phyloP scores from a whole-genome alignment of 2,329 filamentous ascomycete species.

The Penicillium fuscoglaucum region DNA sequence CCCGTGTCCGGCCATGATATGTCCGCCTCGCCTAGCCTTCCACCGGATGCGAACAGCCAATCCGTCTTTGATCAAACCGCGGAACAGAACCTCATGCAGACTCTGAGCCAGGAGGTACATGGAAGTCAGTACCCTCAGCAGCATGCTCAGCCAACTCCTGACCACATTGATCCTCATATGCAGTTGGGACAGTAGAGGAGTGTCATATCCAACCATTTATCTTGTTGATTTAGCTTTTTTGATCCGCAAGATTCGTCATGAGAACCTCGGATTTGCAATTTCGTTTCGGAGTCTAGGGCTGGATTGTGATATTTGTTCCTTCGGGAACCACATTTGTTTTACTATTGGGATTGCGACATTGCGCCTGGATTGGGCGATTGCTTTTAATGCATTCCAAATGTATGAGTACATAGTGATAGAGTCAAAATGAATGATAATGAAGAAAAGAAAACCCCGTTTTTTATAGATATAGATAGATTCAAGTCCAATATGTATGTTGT shows the following conservation, averaged over 20 bases:
- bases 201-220: not conserved
- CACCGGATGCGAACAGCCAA: constrained; percentile 35
- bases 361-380: constrained; percentile 5
- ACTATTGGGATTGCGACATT: constrained; percentile 8
- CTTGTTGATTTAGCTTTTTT: constrained; percentile 8
- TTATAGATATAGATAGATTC: not conserved
- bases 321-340: constrained; percentile 11
- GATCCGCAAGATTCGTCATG: not conserved
- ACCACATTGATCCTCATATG: constrained; percentile 39
- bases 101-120: constrained; percentile 45
- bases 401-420: constrained; percentile 16
- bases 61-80: constrained; percentile 42
- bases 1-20: constrained; percentile 38
- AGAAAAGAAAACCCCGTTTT: not conserved
- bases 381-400: constrained; percentile 9
- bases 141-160: constrained; percentile 26
- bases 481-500: not conserved
- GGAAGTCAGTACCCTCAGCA: constrained; percentile 39
- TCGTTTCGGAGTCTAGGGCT: constrained; percentile 12
- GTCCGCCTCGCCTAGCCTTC: constrained; percentile 41
- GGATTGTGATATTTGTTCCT: constrained; percentile 14
- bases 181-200: constrained; percentile 33
- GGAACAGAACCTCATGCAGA: constrained; percentile 47
- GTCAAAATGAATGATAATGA: constrained; percentile 4
- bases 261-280: not conserved